phyloP scores from a whole-genome alignment of 331 rosid genomes.

The Malus hybrid region DNA sequence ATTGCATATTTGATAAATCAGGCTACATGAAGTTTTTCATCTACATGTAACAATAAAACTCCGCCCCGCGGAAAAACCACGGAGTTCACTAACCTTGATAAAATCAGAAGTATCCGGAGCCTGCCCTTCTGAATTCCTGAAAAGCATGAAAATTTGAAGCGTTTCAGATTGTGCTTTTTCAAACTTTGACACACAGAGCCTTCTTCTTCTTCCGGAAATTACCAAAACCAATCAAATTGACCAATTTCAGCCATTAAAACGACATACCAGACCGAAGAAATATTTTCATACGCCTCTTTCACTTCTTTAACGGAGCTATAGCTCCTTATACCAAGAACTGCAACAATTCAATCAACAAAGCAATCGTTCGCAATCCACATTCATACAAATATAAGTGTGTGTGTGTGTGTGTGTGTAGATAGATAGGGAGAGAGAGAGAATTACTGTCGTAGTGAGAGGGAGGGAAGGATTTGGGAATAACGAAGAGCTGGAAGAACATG shows the following conservation, averaged over 20 bases:
- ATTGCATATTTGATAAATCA: not conserved
- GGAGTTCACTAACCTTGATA: constrained; percentile 50
- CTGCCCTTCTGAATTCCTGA: constrained; percentile 57
- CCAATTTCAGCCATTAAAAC: not conserved
- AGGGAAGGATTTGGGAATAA: constrained; percentile 81
- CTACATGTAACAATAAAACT: not conserved
- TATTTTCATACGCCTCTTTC: constrained; percentile 47
- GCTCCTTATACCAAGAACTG: constrained; percentile 51
- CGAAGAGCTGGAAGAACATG: constrained; percentile 61
- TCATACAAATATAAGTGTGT: not conserved
- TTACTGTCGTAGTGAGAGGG: constrained; percentile 74
- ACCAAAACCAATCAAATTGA: not conserved
- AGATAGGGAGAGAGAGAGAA: constrained; percentile 2
- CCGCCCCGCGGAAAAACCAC: not conserved
- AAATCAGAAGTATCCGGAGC: constrained; percentile 33
- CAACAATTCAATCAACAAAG: not conserved
- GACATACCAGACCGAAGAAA: constrained; percentile 53
- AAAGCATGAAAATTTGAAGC: not conserved
- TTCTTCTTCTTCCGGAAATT: not conserved
- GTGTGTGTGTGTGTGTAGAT: not conserved
- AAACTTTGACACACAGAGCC: not conserved
- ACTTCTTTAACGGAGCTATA: constrained; percentile 53
- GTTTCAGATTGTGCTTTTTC: not conserved
- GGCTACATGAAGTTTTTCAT: not conserved
- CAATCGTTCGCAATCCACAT: not conserved